Conservation (phyloP, 495 filamentous ascomycete genomes). For the Chaetomium cochliodes region DNA sequence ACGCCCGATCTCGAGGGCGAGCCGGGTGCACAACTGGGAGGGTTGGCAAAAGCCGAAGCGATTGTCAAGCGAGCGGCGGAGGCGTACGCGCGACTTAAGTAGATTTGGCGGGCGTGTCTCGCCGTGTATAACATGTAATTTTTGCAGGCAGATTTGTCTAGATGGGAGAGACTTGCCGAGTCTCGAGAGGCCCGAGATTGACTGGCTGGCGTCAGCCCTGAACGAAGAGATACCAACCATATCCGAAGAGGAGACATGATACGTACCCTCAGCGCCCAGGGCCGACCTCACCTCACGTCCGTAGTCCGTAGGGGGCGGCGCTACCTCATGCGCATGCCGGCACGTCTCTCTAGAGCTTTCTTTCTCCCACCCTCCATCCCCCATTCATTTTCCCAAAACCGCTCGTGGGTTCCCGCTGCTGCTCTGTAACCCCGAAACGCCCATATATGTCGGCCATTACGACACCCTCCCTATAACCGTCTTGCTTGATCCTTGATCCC, state of each 20-base stretch:
- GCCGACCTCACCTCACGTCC: not conserved
- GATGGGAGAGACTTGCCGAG: conserved; percentile 1
- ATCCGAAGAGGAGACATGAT: conserved; percentile 17
- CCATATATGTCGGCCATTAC: conserved; percentile 15
- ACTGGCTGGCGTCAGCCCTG: conserved; percentile 17
- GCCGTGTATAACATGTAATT: conserved; percentile 25
- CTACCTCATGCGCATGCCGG: not conserved
- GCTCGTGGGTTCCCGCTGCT: not conserved
- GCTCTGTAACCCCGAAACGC: conserved; percentile 15
- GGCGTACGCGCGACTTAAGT: conserved; percentile 32
- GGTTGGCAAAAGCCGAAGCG: conserved; percentile 54
- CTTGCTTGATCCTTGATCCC: no score
- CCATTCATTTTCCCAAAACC: not conserved
- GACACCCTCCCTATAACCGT: conserved; percentile 6
- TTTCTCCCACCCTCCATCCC: no score
- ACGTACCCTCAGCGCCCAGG: conserved; percentile 17
- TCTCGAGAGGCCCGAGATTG: conserved; percentile 7
- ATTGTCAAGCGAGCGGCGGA: conserved; percentile 48
- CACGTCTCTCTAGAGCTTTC: not conserved
- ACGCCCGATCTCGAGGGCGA: conserved; percentile 24
- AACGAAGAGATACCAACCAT: conserved; percentile 13
- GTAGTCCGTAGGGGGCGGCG: not conserved
- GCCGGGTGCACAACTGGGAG: conserved; percentile 38
- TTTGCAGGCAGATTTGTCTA: conserved; percentile 35
- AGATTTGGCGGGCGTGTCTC: conserved; percentile 24